Conservation (phyloP, 179 eudicot genomes). For the Camellia oleifera region DNA sequence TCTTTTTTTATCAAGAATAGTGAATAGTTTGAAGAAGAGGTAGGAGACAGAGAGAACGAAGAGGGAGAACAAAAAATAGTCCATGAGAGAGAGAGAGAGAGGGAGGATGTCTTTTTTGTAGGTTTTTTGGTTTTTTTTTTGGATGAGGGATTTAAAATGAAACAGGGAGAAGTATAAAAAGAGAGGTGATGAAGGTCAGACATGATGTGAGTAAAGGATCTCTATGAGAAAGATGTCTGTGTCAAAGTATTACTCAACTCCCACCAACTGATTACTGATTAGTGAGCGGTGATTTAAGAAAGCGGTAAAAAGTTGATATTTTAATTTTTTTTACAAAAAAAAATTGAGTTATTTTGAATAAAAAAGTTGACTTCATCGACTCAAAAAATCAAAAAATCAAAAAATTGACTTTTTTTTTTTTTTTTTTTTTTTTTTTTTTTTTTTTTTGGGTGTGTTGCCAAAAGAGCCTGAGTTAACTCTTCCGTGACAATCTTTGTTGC, state of each 20-base stretch:
- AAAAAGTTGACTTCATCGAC: too few relatives aligned
- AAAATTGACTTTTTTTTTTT: too few relatives aligned
- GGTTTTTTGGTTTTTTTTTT: background rate
- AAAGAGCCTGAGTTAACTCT: background rate
- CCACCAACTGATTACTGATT: constrained; percentile 23
- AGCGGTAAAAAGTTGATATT: too few relatives aligned
- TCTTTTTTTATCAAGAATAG: constrained; percentile 19
- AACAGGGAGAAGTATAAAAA: background rate
- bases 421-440: too few relatives aligned
- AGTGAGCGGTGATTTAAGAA: background rate
- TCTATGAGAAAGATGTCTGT: background rate
- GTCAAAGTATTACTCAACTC: constrained; percentile 16
- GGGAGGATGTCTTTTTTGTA: background rate
- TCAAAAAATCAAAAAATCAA: background rate
- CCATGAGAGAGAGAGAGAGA: constrained; percentile 19
- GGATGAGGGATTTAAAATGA: constrained; percentile 13
- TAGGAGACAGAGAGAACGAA: constrained; percentile 25
- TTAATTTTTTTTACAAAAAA: too few relatives aligned
- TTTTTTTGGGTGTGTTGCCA: too few relatives aligned
- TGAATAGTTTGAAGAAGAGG: constrained; percentile 26
- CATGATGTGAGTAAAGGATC: background rate
- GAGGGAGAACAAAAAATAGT: constrained; percentile 15
- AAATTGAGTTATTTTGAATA: too few relatives aligned
- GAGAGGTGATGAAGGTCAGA: too few relatives aligned
- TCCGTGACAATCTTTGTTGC: constrained; percentile 10